phyloP scores from a whole-genome alignment of 495 filamentous ascomycete genomes.

The Penicillium cataractarum region DNA sequence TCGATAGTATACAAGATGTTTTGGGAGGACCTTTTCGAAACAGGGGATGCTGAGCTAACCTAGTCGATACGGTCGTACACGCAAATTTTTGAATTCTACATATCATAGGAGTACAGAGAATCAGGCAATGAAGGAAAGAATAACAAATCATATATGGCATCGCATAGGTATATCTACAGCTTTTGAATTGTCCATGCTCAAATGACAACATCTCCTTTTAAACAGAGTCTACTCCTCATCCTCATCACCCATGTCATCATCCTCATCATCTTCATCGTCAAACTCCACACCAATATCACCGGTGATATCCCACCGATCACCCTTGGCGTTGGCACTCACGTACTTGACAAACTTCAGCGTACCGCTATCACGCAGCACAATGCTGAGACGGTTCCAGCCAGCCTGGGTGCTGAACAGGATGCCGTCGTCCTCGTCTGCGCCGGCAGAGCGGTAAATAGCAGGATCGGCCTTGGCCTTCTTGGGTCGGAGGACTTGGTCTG shows the following conservation, averaged over 20 bases:
- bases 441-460: constrained; percentile 78
- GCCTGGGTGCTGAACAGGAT: constrained; percentile 88
- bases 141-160: neutral
- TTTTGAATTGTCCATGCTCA: neutral
- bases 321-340: constrained; percentile 76
- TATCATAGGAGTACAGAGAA: no score
- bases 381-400: constrained; percentile 84
- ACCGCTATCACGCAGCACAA: constrained; percentile 86
- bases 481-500: constrained; percentile 31
- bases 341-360: constrained; percentile 96
- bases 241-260: constrained; percentile 38
- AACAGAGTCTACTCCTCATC: constrained; percentile 15
- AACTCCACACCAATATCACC: constrained; percentile 60
- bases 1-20: no score
- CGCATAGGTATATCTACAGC: constrained; percentile 19
- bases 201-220: neutral
- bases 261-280: constrained; percentile 46
- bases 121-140: neutral
- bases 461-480: constrained; percentile 60
- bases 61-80: no score
- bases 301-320: constrained; percentile 91
- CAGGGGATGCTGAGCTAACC: no score
- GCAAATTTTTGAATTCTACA: no score
- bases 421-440: constrained; percentile 82
- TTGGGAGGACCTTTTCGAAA: no score